A percentile compares a stretch with the other conserved stretches of the same genome.
Conservation (phyloP, 306 rosid genomes). For the Quercus robur region DNA sequence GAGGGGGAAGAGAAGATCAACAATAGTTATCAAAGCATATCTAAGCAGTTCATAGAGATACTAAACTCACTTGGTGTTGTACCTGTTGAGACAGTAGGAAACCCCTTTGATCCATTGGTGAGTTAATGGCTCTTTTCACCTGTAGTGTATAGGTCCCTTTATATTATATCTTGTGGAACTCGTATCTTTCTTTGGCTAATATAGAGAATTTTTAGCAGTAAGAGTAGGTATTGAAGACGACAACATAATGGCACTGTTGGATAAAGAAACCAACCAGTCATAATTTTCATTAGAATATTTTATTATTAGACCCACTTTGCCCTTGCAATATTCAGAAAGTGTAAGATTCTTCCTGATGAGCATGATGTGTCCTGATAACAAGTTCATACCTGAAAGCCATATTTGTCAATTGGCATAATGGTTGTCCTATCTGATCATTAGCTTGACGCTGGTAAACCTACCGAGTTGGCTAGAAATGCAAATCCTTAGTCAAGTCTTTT, state of each 20-base stretch:
- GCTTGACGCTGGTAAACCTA: constrained; percentile 57
- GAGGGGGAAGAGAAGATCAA: constrained; percentile 89
- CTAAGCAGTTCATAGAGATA: constrained; percentile 79
- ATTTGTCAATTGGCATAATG: constrained; percentile 16
- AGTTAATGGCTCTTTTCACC: constrained; percentile 30
- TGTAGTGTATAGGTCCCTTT: background rate
- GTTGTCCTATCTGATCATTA: constrained; percentile 33
- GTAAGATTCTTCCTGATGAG: constrained; percentile 1
- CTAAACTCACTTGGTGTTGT: constrained; percentile 74
- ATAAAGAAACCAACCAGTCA: background rate
- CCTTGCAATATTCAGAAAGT: background rate
- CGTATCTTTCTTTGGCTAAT: background rate
- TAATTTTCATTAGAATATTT: background rate
- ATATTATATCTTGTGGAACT: background rate
- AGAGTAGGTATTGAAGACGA: background rate
- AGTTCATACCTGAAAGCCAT: background rate
- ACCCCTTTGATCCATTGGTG: constrained; percentile 91
- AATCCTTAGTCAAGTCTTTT: constrained; percentile 35
- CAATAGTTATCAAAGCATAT: constrained; percentile 91
- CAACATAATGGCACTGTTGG: background rate
- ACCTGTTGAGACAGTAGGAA: constrained; percentile 79
- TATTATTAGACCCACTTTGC: background rate
- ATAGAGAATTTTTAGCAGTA: background rate
- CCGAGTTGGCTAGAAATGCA: constrained; percentile 80
- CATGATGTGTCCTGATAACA: background rate